Conservation (phyloP, 2,329 filamentous ascomycete species). For the Neofusicoccum parvum region DNA sequence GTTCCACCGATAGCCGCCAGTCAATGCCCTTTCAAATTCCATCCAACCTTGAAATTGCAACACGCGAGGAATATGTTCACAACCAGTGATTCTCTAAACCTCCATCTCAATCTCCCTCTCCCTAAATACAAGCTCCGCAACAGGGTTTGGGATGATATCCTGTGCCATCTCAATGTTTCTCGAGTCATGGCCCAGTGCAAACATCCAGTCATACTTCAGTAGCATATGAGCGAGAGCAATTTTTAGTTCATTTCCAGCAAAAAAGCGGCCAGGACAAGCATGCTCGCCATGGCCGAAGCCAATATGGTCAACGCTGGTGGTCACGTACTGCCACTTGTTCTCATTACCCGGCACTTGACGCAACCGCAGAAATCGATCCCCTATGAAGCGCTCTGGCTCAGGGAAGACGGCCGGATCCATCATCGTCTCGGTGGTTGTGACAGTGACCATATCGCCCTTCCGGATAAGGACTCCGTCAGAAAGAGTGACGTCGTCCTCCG, state of each 20-base stretch:
- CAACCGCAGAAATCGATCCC: neutral
- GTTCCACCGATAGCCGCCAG: no score
- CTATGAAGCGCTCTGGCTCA: neutral
- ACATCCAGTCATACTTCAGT: no score
- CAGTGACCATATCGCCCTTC: neutral
- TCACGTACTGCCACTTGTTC: constrained; percentile 1
- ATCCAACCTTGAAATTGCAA: no score
- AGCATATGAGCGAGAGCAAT: constrained; percentile 32
- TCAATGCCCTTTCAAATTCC: no score
- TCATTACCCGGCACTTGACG: neutral
- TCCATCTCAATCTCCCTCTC: no score
- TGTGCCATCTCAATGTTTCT: no score
- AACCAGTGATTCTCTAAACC: no score
- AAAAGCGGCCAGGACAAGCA: constrained; percentile 37
- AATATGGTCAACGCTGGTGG: neutral
- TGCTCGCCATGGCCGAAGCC: constrained; percentile 24
- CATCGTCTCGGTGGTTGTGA: neutral
- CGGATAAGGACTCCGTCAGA: neutral
- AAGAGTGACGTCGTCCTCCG: neutral
- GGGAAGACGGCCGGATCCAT: neutral
- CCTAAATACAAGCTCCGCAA: no score
- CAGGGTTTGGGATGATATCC: no score
- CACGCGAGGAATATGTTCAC: no score
- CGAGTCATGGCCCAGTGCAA: no score
- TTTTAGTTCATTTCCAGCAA: constrained; percentile 37